Percentiles rank a stretch among this genome's conserved stretches.
Conservation (phyloP, 176 grass and related monocot genomes). For the Phyllostachys edulis region DNA sequence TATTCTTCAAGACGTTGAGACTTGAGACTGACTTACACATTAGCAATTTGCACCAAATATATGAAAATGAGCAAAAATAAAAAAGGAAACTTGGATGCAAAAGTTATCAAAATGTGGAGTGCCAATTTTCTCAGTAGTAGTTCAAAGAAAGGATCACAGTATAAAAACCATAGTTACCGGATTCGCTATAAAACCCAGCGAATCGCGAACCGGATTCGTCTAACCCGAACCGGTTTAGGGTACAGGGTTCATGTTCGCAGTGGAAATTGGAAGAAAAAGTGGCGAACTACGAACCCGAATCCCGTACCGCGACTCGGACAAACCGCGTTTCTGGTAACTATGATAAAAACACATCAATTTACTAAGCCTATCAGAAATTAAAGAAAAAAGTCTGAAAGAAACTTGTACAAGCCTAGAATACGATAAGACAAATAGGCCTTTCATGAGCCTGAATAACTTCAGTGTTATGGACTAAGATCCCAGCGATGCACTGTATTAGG, state of each 20-base stretch:
- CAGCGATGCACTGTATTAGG: no score
- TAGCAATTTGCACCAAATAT: background rate
- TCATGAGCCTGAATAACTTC: conserved; percentile 6
- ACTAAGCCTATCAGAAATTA: background rate
- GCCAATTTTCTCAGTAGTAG: background rate
- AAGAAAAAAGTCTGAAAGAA: background rate
- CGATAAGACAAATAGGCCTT: background rate
- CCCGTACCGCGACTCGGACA: no score
- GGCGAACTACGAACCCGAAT: no score
- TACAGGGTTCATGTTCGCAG: no score
- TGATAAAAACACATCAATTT: background rate
- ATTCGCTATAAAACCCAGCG: no score
- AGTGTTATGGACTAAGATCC: no score
- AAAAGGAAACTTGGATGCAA: background rate
- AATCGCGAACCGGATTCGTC: no score
- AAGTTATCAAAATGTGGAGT: background rate
- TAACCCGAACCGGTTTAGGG: no score
- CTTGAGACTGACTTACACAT: conserved; percentile 11
- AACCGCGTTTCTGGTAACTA: no score
- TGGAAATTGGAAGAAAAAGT: no score
- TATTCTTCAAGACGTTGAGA: background rate
- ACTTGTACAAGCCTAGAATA: conserved; percentile 7
- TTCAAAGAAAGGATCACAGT: background rate
- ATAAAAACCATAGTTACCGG: background rate
- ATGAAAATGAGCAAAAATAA: background rate